Evolutionary conservation across 768 basidiomycete genomes (phyloP).

Genomic region (Cystobasidium onofrii): DNA sequence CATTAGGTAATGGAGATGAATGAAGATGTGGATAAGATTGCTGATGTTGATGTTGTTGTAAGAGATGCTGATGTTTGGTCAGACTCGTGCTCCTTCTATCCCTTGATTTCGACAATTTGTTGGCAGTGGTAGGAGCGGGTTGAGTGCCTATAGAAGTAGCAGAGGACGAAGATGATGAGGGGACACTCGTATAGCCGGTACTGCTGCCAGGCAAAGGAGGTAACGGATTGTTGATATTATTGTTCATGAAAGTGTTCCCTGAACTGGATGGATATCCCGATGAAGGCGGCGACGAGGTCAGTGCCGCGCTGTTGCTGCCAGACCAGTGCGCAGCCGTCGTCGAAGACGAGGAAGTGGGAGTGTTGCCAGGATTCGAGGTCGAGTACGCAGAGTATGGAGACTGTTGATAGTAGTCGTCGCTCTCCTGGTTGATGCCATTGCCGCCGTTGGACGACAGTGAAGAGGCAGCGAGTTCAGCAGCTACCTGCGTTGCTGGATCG

Average conservation of each 20-base stretch:
- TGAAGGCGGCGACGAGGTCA: neutral
- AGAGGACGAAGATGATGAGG: neutral
- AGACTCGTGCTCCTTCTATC: slow-evolving; percentile 14
- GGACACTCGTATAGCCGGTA: neutral
- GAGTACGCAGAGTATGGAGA: neutral
- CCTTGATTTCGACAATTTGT: slow-evolving; percentile 10
- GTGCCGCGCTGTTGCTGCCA: neutral
- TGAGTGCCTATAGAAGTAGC: neutral
- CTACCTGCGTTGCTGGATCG: slow-evolving; percentile 21
- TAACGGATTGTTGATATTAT: neutral
- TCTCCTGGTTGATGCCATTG: neutral
- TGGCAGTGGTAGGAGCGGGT: neutral
- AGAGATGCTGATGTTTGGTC: slow-evolving; percentile 4
- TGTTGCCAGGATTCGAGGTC: too few species aligned
- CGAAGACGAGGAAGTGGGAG: neutral
- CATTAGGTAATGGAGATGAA: neutral
- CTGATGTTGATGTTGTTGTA: neutral
- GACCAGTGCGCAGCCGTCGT: neutral
- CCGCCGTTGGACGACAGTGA: neutral
- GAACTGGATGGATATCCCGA: neutral
- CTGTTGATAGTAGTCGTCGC: neutral
- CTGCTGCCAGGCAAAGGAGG: neutral
- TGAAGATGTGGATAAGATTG: neutral
- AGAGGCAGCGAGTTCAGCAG: slow-evolving; percentile 23
- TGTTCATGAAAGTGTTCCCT: neutral